Conservation (phyloP, 1,284 basidiomycete species). For the Amylostereum areolatum region DNA sequence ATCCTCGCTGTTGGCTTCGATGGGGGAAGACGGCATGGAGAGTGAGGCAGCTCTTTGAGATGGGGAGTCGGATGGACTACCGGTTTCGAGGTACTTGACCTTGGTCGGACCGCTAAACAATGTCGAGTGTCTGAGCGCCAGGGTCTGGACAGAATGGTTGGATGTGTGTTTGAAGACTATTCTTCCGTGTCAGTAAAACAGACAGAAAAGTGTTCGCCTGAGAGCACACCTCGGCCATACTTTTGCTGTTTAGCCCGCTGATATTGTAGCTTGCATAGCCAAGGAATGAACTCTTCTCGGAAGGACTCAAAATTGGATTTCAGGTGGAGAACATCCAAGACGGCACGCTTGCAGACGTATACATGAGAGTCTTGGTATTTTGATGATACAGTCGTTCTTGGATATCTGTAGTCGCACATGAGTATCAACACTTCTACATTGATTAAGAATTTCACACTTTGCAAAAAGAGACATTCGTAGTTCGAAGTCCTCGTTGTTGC, state of each 20-base stretch:
- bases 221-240: slow-evolving; percentile 44
- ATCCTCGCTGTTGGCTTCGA: slow-evolving; percentile 32
- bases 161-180: slow-evolving; percentile 37
- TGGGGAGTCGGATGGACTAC: too few relatives aligned
- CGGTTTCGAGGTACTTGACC: too few relatives aligned
- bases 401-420: slow-evolving; percentile 68
- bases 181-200: too few relatives aligned
- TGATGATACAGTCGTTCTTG: slow-evolving; percentile 66
- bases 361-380: slow-evolving; percentile 83
- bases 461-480: slow-evolving; percentile 69
- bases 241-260: slow-evolving; percentile 52
- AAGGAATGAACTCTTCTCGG: slow-evolving; percentile 83
- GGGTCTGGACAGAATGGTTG: slow-evolving; percentile 34
- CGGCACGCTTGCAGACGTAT: slow-evolving; percentile 74
- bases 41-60: slow-evolving; percentile 10
- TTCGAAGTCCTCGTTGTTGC: slow-evolving; percentile 64
- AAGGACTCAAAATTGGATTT: slow-evolving; percentile 73
- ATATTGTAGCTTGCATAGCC: slow-evolving; percentile 83
- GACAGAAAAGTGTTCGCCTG: too few relatives aligned
- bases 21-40: slow-evolving; percentile 31
- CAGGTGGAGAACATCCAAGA: slow-evolving; percentile 69
- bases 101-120: slow-evolving; percentile 29
- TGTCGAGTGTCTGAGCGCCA: slow-evolving; percentile 57
- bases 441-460: too few relatives aligned
- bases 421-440: too few relatives aligned